Evolutionary conservation across 2,329 filamentous ascomycete species (phyloP).

Genomic region (Epichloe baconii): DNA sequence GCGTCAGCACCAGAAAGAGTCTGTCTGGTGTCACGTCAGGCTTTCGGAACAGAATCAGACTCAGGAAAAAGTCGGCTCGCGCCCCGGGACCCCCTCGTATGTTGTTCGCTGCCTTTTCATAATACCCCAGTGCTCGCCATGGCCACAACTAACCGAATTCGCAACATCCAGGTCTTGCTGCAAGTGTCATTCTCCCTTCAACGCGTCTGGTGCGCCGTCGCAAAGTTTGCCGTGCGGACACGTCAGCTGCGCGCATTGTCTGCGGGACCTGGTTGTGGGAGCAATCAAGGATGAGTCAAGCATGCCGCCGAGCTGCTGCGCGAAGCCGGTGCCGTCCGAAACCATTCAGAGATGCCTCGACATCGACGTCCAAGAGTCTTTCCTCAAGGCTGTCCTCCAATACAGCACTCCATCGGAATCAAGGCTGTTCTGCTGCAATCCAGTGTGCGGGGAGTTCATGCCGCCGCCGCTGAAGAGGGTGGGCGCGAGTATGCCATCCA

Average conservation of each 20-base stretch:
- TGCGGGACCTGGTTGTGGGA: slow-evolving; percentile 40
- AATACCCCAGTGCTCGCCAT: not conserved
- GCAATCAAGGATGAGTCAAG: slow-evolving; percentile 42
- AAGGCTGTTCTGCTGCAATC: slow-evolving; percentile 46
- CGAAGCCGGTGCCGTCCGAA: slow-evolving; percentile 36
- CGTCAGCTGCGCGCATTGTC: slow-evolving; percentile 41
- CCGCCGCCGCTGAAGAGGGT: slow-evolving; percentile 36
- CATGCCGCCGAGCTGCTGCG: slow-evolving; percentile 51
- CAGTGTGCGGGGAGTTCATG: slow-evolving; percentile 45
- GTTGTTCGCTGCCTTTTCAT: slow-evolving; percentile 8
- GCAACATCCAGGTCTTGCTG: slow-evolving; percentile 35
- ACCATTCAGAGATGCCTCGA: slow-evolving; percentile 36
- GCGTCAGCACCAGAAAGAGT: slow-evolving; percentile 31
- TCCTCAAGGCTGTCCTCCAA: slow-evolving; percentile 43
- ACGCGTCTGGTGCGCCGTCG: slow-evolving; percentile 28
- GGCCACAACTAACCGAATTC: not conserved
- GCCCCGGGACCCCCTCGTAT: slow-evolving; percentile 20
- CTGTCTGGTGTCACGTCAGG: slow-evolving; percentile 32
- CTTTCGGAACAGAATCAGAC: slow-evolving; percentile 29
- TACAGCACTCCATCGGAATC: slow-evolving; percentile 45
- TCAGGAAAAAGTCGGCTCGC: slow-evolving; percentile 25
- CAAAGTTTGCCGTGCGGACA: slow-evolving; percentile 44
- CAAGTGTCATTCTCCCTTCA: slow-evolving; percentile 42
- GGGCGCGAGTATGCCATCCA: slow-evolving; percentile 42
- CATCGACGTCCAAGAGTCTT: slow-evolving; percentile 37